Evolutionary conservation across 2,329 filamentous ascomycete genomes (phyloP).

Genomic region (Aspergillus brunneoviolaceus): DNA sequence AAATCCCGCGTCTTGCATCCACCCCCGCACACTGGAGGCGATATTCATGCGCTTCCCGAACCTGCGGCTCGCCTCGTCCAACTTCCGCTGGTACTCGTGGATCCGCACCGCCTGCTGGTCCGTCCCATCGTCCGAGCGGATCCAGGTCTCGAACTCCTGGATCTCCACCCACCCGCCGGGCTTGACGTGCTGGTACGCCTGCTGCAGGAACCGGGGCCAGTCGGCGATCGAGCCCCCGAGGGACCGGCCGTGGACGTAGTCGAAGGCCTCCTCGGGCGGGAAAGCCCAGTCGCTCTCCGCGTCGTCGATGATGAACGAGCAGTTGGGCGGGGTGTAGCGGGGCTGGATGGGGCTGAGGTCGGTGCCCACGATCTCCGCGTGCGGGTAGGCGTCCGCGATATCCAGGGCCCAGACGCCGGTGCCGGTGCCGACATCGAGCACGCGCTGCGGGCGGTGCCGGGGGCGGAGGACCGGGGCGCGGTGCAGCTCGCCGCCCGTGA

Average conservation of each 20-base stretch:
- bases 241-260: slow-evolving; percentile 41
- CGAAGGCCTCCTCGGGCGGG: slow-evolving; percentile 37
- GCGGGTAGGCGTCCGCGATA: slow-evolving; percentile 42
- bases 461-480: slow-evolving; percentile 36
- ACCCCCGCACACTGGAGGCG: slow-evolving; percentile 27
- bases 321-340: slow-evolving; percentile 49
- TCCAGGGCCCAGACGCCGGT: slow-evolving; percentile 43
- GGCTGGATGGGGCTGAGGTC: slow-evolving; percentile 40
- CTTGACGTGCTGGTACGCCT: slow-evolving; percentile 33
- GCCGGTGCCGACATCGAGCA: slow-evolving; percentile 36
- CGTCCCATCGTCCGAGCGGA: slow-evolving; percentile 35
- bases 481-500: slow-evolving; percentile 38
- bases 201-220: slow-evolving; percentile 31
- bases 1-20: slow-evolving; percentile 35
- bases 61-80: slow-evolving; percentile 31
- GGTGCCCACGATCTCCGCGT: slow-evolving; percentile 37
- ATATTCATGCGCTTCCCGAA: slow-evolving; percentile 40
- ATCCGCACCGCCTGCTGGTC: slow-evolving; percentile 24
- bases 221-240: slow-evolving; percentile 40
- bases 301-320: slow-evolving; percentile 51
- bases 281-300: slow-evolving; percentile 44
- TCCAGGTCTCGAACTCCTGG: slow-evolving; percentile 33
- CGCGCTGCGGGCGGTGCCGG: slow-evolving; percentile 18
- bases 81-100: slow-evolving; percentile 29
- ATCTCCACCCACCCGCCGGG: slow-evolving; percentile 40